Percentiles rank a stretch among this genome's conserved stretches.
phyloP scores from a whole-genome alignment of 352 stramenopile genomes.

The Stephanocyclus meneghinianus region DNA sequence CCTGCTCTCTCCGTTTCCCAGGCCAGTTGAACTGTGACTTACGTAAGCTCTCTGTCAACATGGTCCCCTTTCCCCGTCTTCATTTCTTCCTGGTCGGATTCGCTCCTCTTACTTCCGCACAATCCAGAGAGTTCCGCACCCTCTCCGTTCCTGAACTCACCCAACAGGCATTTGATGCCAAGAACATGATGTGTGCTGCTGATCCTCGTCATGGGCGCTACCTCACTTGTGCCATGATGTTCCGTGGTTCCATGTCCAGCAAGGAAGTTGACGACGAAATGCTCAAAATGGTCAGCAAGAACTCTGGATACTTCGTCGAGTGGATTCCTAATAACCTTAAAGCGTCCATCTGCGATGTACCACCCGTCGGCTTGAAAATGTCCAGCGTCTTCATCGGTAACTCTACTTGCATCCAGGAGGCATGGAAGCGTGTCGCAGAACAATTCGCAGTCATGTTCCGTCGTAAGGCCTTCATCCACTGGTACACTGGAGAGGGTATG shows the following conservation, averaged over 20 bases:
- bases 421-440: slow-evolving; percentile 99
- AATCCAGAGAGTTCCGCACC: slow-evolving; percentile 94
- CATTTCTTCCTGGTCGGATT: slow-evolving; percentile 99
- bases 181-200: slow-evolving; percentile 99
- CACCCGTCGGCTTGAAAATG: slow-evolving; percentile 97
- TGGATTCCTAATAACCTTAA: slow-evolving; percentile 99
- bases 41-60: slow-evolving; percentile 97
- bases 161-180: slow-evolving; percentile 98
- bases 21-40: slow-evolving; percentile 99
- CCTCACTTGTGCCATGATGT: slow-evolving; percentile 99
- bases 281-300: slow-evolving; percentile 99
- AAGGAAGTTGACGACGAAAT: slow-evolving; percentile 99
- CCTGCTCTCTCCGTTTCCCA: slow-evolving; percentile 97
- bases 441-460: slow-evolving; percentile 99
- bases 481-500: slow-evolving; percentile 99
- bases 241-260: slow-evolving; percentile 98
- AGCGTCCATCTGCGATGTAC: slow-evolving; percentile 98
- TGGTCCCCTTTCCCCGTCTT: slow-evolving; percentile 98
- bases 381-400: slow-evolving; percentile 98
- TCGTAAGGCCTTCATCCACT: slow-evolving; percentile 99
- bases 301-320: slow-evolving; percentile 99
- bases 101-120: slow-evolving; percentile 91
- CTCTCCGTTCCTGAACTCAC: slow-evolving; percentile 98
- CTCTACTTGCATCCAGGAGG: slow-evolving; percentile 99
- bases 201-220: slow-evolving; percentile 98